Evolutionary conservation across 2,329 filamentous ascomycete genomes (phyloP), one percentile per base, ranked within the genome.

Genomic region (Ilyonectria robusta): DNA sequence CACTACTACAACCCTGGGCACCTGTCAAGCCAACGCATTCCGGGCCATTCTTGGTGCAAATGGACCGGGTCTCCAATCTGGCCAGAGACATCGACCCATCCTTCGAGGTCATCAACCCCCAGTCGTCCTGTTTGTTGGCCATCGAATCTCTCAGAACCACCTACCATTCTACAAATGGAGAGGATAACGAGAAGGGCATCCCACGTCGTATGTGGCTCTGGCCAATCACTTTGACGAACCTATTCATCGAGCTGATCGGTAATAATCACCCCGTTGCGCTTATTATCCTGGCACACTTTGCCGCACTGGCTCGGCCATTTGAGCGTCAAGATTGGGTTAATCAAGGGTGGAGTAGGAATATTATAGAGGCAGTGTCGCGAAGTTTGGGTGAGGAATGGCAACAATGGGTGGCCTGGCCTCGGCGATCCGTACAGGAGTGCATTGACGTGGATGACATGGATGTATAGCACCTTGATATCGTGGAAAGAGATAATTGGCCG

Each of bases 401-500:
- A 11, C 53, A 69, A 8, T 70, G 66, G 66, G 65, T 70, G 17
- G 47, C 35, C 1, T 70, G 68, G 68, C 68, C 68, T 2, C 55
- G 21, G n/a, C 67, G 50, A 37, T 68, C 62, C 7, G 15, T 70
- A 17, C 9, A 31, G 19, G 66, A 69, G 19, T 1, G 8, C 2
- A 70, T 70, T 21, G 40, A 70, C 11, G 66, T 70, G 2, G 67
- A 70, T 42, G 48, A 67, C 8, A 70, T 70, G 66, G 59, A 70
- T 6, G n/a, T 42, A n/a, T 40, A 42, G 15, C 15, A 42, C n/a
- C n/a, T 26, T 1, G 5, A 6, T 26, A 26, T 26, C 26, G 26
- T 26, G 26, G 26, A 26, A 23, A 23, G 3, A 23, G 23, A 26
- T 26, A 26, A 23, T 23, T 26, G 26, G 26, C 26, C 26, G 26